A percentile compares a stretch with the other conserved stretches of the same genome.
Evolutionary conservation across 148 eudicot species (phyloP).

Genomic region (Fagopyrum esculentum): DNA sequence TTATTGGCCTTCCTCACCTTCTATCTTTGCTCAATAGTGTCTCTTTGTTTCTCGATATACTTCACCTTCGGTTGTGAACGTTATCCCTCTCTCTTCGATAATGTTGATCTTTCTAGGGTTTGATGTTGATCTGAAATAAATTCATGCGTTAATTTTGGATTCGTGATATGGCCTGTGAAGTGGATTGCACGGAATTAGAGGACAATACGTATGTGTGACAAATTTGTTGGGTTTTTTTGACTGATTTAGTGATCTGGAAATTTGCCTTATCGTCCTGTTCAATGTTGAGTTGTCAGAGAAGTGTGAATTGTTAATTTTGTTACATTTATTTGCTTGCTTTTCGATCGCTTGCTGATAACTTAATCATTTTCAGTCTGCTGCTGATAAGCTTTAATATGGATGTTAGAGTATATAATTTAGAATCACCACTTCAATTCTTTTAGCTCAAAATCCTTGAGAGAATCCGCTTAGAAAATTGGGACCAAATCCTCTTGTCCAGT

Average conservation of each 20-base stretch:
- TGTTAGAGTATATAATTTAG: not conserved
- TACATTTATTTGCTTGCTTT: not conserved
- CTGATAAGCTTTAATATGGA: not conserved
- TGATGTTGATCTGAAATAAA: not conserved
- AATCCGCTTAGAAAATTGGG: not conserved
- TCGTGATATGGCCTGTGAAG: not conserved
- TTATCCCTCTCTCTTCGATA: not conserved
- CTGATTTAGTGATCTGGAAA: not conserved
- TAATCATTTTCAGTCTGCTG: not conserved
- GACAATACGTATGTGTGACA: not conserved
- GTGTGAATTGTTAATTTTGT: not conserved
- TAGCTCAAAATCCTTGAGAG: not conserved
- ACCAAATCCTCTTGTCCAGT: not conserved
- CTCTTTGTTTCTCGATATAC: not conserved
- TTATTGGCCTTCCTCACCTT: not conserved
- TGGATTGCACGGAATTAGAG: not conserved
- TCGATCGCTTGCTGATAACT: not conserved
- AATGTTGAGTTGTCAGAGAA: not conserved
- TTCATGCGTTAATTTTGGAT: not conserved
- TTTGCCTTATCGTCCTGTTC: not conserved
- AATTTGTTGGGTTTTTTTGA: not conserved
- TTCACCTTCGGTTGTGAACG: not conserved
- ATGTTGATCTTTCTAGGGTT: not conserved
- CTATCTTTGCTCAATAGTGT: not conserved
- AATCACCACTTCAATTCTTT: not conserved